These are phyloP conservation scores for Cladosporium sp. DNA, from an alignment of 2,329 filamentous ascomycete species.

Conservation along the genomic window DNA sequence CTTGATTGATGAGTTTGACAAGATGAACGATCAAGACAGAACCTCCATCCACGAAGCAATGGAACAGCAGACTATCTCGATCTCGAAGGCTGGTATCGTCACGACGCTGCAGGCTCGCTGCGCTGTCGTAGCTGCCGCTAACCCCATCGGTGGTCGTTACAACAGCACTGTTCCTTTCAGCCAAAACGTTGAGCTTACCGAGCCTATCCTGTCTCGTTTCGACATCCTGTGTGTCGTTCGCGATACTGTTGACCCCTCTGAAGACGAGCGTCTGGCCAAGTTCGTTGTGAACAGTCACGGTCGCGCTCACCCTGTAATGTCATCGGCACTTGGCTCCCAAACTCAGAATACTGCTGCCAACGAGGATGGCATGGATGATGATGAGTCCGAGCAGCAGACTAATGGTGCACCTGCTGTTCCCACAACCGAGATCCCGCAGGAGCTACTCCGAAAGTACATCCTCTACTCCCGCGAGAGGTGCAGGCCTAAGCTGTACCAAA, in stretches of 20 bases:
- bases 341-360: conserved; percentile 38
- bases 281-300: conserved; percentile 96
- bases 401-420: conserved; percentile 40
- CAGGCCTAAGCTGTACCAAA: conserved; percentile 89
- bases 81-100: conserved; percentile 97
- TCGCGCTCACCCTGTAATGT: conserved; percentile 68
- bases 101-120: conserved; percentile 94
- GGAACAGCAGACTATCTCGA: conserved; percentile 99
- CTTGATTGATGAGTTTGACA: conserved; percentile 98
- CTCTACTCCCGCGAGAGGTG: conserved; percentile 88
- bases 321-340: conserved; percentile 30
- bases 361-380: conserved; percentile 59
- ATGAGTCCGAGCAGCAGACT: conserved; percentile 43
- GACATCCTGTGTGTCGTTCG: conserved; percentile 95
- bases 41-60: conserved; percentile 99
- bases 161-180: conserved; percentile 95
- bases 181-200: conserved; percentile 92
- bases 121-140: conserved; percentile 92
- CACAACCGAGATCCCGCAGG: conserved; percentile 77
- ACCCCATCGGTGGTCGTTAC: conserved; percentile 93
- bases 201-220: conserved; percentile 96
- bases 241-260: conserved; percentile 85
- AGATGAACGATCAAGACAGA: conserved; percentile 99
- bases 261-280: conserved; percentile 87
- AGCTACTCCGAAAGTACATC: conserved; percentile 92